A percentile compares a stretch with the other conserved stretches of the same genome.
Evolutionary conservation across 2,329 filamentous ascomycete genomes (phyloP).

Genomic region (Neocatenulostroma microsporum): DNA sequence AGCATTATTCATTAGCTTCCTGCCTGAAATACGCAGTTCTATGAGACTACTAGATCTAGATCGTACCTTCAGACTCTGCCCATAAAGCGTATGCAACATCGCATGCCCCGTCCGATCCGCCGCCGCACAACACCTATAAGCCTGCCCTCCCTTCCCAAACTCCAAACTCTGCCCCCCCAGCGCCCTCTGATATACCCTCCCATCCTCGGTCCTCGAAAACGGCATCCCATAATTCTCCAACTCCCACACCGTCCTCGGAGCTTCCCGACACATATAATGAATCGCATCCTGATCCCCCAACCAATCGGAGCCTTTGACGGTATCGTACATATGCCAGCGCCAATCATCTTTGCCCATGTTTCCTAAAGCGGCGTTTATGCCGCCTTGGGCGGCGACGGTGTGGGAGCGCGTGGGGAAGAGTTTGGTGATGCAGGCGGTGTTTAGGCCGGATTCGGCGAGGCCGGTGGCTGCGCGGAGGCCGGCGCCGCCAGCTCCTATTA

Average conservation of each 20-base stretch:
- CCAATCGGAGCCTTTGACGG: conserved; percentile 53
- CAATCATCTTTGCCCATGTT: conserved; percentile 52
- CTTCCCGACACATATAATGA: conserved; percentile 53
- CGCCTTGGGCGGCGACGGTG: conserved; percentile 60
- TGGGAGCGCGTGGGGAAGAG: conserved; percentile 55
- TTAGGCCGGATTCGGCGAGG: conserved; percentile 55
- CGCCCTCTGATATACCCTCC: conserved; percentile 43
- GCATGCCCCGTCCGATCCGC: conserved; percentile 45
- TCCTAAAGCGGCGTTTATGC: conserved; percentile 53
- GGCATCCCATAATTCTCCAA: conserved; percentile 50
- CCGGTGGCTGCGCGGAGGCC: conserved; percentile 57
- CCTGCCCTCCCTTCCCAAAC: conserved; percentile 44
- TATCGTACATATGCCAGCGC: conserved; percentile 56
- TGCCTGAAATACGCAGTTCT: too few relatives aligned
- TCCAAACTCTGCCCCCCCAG: conserved; percentile 42
- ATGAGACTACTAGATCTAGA: too few relatives aligned
- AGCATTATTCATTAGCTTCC: too few relatives aligned
- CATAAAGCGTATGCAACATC: conserved; percentile 45
- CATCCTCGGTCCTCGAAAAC: conserved; percentile 42
- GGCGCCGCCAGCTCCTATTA: conserved; percentile 51
- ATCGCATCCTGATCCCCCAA: conserved; percentile 54
- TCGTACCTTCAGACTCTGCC: conserved; percentile 38
- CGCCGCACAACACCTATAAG: conserved; percentile 41
- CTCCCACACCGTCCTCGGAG: conserved; percentile 48
- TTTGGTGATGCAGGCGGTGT: conserved; percentile 58